Evolutionary conservation across 2,329 filamentous ascomycete genomes (phyloP), one percentile per base, ranked within the genome.

Genomic region (Shiraia sp.): DNA sequence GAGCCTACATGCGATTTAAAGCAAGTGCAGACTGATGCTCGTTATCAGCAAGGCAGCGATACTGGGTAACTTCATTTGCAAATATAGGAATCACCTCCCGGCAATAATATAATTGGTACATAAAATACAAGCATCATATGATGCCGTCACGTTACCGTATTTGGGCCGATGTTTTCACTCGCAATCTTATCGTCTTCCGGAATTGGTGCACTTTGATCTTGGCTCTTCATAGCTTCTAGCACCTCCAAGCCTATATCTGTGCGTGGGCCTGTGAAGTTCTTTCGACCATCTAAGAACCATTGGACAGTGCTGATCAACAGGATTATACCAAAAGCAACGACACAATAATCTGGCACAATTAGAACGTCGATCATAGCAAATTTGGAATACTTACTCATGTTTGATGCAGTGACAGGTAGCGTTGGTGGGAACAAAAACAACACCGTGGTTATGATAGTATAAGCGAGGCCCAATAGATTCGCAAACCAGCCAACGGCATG

Each of bases 351-450:
- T 67, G 28, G 2, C 9, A 2, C 1, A 28, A 24, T 66, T 40
- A 66, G 55, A 35, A 35, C 9, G 6, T 23, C 10, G 10, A 14
- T 15, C 7, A 25, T 23, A n/a, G 17, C 3, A 7, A 22, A n/a
- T 4, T 9, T 4, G 24, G 12, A 29, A 10, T 24, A 70, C 74
- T 57, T 71, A 78, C 79, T 90, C 86, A 90, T 90, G 69, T 80
- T 88, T 53, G 71, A 80, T 0, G 77, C 75, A 0, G 81, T 82
- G 2, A 85, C 83, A 0, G 84, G 85, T 3, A 83, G 59, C 6
- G 76, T 77, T 0, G 87, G 86, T 3, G 87, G 87, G 68, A 90
- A 88, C 14, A 89, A 76, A 68, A 90, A 90, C 1, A 90, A 75
- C 1, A 89, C 81, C 0, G 85, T 89, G 0, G 86, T 90, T n/a